Percentiles rank a stretch among this genome's conserved stretches.
phyloP scores from a whole-genome alignment of 2,329 filamentous ascomycete genomes.

The Fusarium napiforme region DNA sequence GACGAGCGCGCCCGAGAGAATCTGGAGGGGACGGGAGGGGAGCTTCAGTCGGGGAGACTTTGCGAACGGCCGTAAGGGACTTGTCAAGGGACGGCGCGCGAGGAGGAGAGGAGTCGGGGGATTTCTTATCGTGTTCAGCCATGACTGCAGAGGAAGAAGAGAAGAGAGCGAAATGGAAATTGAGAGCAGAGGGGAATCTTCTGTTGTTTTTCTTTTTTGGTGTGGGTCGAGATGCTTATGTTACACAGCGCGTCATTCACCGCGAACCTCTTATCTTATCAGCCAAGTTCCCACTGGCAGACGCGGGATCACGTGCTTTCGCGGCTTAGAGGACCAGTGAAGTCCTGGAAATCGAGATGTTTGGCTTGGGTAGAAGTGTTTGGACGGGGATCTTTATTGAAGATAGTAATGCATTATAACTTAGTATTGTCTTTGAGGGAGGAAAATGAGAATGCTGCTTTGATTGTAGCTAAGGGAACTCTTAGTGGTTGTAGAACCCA shows the following conservation, averaged over 20 bases:
- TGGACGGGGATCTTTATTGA: rapidly evolving
- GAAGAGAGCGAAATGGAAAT: not conserved
- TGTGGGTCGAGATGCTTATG: not conserved
- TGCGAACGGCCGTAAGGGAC: rapidly evolving
- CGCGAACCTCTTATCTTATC: not conserved
- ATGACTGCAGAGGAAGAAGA: not conserved
- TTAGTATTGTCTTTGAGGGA: rapidly evolving
- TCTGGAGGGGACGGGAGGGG: not conserved
- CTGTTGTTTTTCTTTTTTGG: not conserved
- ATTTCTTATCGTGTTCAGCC: not conserved
- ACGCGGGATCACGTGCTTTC: not conserved
- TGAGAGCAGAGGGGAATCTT: not conserved
- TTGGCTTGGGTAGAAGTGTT: rapidly evolving
- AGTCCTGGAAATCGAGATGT: not conserved
- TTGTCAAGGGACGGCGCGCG: not conserved
- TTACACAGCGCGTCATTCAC: not conserved
- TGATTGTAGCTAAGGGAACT: too few relatives aligned
- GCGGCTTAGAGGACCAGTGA: not conserved
- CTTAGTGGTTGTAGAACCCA: too few relatives aligned
- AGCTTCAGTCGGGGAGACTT: not conserved
- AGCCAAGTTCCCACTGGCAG: rapidly evolving
- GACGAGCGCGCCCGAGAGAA: rapidly evolving
- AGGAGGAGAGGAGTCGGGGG: not conserved
- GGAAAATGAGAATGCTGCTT: rapidly evolving
- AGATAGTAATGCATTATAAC: rapidly evolving